Percentiles rank a stretch among this genome's conserved stretches.
Evolutionary conservation across 176 grass and related monocot species (phyloP).

Genomic region (Triticum dicoccoides): DNA sequence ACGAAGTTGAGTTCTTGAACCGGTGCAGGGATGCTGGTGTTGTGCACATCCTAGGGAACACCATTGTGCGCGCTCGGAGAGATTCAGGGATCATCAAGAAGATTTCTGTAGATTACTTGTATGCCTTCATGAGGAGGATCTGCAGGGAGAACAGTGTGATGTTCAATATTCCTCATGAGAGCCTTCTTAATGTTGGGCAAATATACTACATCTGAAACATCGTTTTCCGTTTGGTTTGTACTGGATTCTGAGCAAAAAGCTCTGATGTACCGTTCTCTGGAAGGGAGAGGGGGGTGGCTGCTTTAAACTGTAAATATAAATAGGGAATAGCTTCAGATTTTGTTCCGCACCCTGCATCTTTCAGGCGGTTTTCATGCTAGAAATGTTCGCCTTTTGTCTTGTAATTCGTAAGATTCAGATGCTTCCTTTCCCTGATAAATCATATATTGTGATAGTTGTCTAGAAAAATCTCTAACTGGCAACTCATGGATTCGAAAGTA

Average conservation of each 20-base stretch:
- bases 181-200: constrained; percentile 87
- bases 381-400: background rate
- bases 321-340: constrained; percentile 1
- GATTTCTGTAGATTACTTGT: constrained; percentile 75
- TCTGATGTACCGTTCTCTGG: background rate
- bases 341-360: background rate
- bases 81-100: constrained; percentile 78
- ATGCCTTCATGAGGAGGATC: constrained; percentile 84
- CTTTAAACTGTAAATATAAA: constrained; percentile 19
- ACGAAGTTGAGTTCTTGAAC: constrained; percentile 91
- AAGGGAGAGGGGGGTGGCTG: background rate
- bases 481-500: background rate
- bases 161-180: constrained; percentile 91
- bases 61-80: constrained; percentile 68
- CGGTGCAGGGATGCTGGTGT: constrained; percentile 83
- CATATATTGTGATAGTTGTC: background rate
- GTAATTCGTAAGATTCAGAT: background rate
- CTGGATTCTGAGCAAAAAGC: background rate
- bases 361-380: background rate
- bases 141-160: constrained; percentile 97
- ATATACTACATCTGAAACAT: constrained; percentile 73
- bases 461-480: background rate
- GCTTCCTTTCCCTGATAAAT: background rate
- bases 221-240: background rate
- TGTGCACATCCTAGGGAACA: constrained; percentile 97